Evolutionary conservation across 179 eudicot genomes (phyloP).

Genomic region (Silene noctiflora): DNA sequence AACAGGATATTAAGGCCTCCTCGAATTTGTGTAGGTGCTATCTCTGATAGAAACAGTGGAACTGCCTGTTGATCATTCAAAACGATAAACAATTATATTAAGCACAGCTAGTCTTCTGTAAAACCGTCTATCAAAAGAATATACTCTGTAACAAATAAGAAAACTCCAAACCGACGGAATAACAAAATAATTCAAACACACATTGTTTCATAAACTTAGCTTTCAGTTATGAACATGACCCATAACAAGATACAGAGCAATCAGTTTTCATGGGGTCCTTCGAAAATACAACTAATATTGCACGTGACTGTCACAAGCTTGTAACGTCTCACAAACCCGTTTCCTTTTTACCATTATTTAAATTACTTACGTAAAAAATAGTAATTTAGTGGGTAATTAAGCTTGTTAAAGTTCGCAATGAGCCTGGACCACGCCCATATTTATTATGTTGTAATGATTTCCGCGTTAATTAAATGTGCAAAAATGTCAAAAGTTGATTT

Average conservation of each 20-base stretch:
- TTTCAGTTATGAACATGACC: neutral
- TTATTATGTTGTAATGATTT: too few relatives aligned
- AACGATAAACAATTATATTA: neutral
- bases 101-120: neutral
- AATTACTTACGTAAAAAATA: neutral
- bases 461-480: too few relatives aligned
- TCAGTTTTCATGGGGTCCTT: neutral
- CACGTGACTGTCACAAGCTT: too few relatives aligned
- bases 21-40: slow-evolving; percentile 84
- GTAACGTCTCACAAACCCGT: too few relatives aligned
- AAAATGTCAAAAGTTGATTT: neutral
- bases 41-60: slow-evolving; percentile 87
- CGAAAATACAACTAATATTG: neutral
- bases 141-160: too few relatives aligned
- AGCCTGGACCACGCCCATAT: too few relatives aligned
- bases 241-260: neutral
- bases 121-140: neutral
- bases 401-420: too few relatives aligned
- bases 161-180: neutral
- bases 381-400: too few relatives aligned
- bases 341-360: too few relatives aligned
- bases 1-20: slow-evolving; percentile 86
- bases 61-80: slow-evolving; percentile 58
- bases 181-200: too few relatives aligned
- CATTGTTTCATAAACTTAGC: neutral